Conservation (phyloP, 257 asterid genomes). For the Thymus mandschuricus region DNA sequence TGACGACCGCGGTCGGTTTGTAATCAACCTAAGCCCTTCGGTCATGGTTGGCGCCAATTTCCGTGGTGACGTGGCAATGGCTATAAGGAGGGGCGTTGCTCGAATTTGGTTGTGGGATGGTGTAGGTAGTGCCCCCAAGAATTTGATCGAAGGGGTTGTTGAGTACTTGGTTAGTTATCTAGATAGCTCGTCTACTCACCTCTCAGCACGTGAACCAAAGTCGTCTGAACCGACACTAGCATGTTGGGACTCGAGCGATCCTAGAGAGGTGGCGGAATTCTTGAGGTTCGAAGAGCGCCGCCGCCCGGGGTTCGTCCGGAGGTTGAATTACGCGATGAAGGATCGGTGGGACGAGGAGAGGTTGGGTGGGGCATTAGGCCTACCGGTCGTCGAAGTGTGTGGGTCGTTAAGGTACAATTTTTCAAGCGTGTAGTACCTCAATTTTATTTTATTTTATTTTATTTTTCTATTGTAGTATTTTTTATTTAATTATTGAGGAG, state of each 20-base stretch:
- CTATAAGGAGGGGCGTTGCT: conserved; percentile 50
- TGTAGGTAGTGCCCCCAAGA: conserved; percentile 41
- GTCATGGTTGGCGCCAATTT: conserved; percentile 43
- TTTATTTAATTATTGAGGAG: background rate
- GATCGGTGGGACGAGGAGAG: conserved; percentile 56
- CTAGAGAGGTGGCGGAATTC: conserved; percentile 43
- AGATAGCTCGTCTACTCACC: background rate
- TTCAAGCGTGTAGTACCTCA: conserved; percentile 33
- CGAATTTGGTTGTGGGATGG: conserved; percentile 69
- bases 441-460: background rate
- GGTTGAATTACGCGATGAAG: conserved; percentile 62
- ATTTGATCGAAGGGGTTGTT: conserved; percentile 55
- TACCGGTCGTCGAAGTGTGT: conserved; percentile 44
- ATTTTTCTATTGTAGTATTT: no score
- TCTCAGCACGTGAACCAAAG: background rate
- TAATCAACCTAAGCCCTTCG: conserved; percentile 43
- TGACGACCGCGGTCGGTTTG: conserved; percentile 31
- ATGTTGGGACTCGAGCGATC: conserved; percentile 31
- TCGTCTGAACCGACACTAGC: background rate
- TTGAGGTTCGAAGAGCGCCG: conserved; percentile 48
- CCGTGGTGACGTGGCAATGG: conserved; percentile 32
- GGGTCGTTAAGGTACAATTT: conserved; percentile 41
- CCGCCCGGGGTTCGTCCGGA: conserved; percentile 58
- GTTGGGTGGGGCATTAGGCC: conserved; percentile 48
- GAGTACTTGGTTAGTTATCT: conserved; percentile 40